These are phyloP conservation scores for Protomyces macrosporus DNA, from an alignment of 1,139 yeast species.

Conservation along the genomic window DNA sequence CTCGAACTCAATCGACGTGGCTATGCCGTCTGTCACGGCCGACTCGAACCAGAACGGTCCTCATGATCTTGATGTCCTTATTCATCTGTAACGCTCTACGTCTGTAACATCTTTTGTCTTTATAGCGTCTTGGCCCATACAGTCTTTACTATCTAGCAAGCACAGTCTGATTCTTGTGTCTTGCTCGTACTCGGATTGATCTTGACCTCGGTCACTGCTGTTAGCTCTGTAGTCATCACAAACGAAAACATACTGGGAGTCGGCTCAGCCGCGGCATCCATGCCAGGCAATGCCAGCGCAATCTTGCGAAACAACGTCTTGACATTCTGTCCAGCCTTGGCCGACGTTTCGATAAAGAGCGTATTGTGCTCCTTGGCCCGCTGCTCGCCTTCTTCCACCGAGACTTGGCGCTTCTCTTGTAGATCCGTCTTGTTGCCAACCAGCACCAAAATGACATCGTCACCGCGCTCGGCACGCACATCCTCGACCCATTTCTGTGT, in stretches of 20 bases:
- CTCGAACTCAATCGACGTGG: conserved; percentile 4
- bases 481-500: conserved; percentile 78
- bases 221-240: conserved; percentile 40
- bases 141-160: neutral
- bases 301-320: conserved; percentile 82
- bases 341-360: conserved; percentile 84
- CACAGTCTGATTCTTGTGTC: conserved; percentile 18
- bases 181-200: conserved; percentile 38
- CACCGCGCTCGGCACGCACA: conserved; percentile 70
- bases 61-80: too few relatives aligned
- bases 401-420: conserved; percentile 66
- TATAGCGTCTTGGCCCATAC: neutral
- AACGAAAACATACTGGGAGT: neutral
- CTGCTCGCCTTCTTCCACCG: conserved; percentile 71
- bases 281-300: conserved; percentile 86
- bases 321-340: conserved; percentile 91
- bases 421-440: conserved; percentile 82
- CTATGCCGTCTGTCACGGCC: conserved; percentile 1
- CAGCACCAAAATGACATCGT: conserved; percentile 60
- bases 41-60: neutral
- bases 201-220: conserved; percentile 58
- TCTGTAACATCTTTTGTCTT: neutral
- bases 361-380: conserved; percentile 76
- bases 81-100: neutral
- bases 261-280: conserved; percentile 43